Evolutionary conservation across 345 rosid species (phyloP).

Genomic region (Nasturtium officinale): DNA sequence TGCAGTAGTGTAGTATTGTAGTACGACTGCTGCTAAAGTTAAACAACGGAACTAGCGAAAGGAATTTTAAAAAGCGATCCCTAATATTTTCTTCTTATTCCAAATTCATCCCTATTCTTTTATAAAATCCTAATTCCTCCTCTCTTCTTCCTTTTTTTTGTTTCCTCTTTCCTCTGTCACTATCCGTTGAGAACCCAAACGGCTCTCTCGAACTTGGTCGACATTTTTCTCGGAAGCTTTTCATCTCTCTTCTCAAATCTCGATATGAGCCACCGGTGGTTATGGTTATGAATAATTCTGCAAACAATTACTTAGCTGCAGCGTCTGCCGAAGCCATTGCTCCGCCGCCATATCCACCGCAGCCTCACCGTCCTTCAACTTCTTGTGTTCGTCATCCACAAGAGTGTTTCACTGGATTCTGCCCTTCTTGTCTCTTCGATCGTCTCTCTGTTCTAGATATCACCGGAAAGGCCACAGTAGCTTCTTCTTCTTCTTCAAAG

Average conservation of each 20-base stretch:
- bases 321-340: constrained; percentile 44
- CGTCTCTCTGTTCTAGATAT: constrained; percentile 75
- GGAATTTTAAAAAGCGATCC: constrained; percentile 26
- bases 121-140: constrained; percentile 12
- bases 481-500: constrained; percentile 47
- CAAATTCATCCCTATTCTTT: constrained; percentile 23
- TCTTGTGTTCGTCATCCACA: constrained; percentile 91
- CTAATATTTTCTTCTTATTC: constrained; percentile 33
- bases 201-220: constrained; percentile 37
- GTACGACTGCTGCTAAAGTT: constrained; percentile 42
- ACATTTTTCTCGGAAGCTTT: constrained; percentile 6
- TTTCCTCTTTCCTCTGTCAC: constrained; percentile 36
- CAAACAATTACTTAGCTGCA: constrained; percentile 59
- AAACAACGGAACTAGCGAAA: constrained; percentile 14
- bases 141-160: not conserved
- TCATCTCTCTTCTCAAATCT: constrained; percentile 13
- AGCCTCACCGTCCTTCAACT: constrained; percentile 81
- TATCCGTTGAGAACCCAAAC: constrained; percentile 76
- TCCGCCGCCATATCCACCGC: constrained; percentile 75
- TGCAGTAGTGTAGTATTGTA: constrained; percentile 11
- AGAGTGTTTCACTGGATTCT: constrained; percentile 86
- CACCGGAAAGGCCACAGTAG: constrained; percentile 34
- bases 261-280: constrained; percentile 65
- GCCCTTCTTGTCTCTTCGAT: constrained; percentile 96
- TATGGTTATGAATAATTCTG: constrained; percentile 89